phyloP scores from a whole-genome alignment of 78 protist genomes.

The Dictyostelium brefeldianum region DNA sequence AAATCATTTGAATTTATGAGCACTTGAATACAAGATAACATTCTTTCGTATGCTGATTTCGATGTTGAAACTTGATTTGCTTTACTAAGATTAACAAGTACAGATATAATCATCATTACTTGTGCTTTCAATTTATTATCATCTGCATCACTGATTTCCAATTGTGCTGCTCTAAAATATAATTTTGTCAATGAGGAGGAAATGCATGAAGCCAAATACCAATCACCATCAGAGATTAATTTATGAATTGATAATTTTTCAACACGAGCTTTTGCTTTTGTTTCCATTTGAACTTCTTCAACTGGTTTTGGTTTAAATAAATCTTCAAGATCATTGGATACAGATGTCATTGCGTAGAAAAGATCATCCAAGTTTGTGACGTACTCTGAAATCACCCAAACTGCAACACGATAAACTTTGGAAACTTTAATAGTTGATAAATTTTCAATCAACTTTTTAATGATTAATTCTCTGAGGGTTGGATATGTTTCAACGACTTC shows the following conservation, averaged over 20 bases:
- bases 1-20: slow-evolving; percentile 42
- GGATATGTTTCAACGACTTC: slow-evolving; percentile 91
- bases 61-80: slow-evolving; percentile 50
- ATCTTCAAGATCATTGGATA: slow-evolving; percentile 64
- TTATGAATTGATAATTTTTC: slow-evolving; percentile 3
- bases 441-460: slow-evolving; percentile 74
- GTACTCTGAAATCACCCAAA: slow-evolving; percentile 95
- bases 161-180: slow-evolving; percentile 70
- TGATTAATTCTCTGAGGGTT: slow-evolving; percentile 75
- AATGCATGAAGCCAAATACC: slow-evolving; percentile 48
- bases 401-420: slow-evolving; percentile 88
- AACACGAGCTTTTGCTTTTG: slow-evolving; percentile 48
- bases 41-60: slow-evolving; percentile 84
- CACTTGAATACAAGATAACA: slow-evolving; percentile 73
- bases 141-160: neutral
- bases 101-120: slow-evolving; percentile 77
- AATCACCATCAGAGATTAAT: slow-evolving; percentile 41
- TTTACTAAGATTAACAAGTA: slow-evolving; percentile 82
- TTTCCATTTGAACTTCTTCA: neutral
- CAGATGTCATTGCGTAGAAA: slow-evolving; percentile 34
- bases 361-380: slow-evolving; percentile 79
- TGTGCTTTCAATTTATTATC: slow-evolving; percentile 71
- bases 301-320: slow-evolving; percentile 47
- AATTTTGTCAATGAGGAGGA: slow-evolving; percentile 87
- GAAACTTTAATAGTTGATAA: slow-evolving; percentile 74